A percentile compares a stretch with the other conserved stretches of the same genome.
phyloP scores from a whole-genome alignment of 257 asterid species.

The Verbascum thapsus region DNA sequence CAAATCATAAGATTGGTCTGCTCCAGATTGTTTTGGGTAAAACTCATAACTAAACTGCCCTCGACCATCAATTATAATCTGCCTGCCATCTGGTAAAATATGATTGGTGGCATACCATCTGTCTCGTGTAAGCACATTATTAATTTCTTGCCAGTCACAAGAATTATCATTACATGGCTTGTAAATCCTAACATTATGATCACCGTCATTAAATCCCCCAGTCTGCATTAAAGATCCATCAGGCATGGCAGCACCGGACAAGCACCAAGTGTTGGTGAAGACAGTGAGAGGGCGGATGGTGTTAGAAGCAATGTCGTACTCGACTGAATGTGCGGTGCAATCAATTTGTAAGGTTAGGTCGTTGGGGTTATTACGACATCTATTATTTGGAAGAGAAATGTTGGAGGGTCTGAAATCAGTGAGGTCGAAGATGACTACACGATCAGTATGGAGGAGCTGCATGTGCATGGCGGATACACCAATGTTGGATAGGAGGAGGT shows the following conservation, averaged over 20 bases:
- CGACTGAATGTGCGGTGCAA: slow-evolving; percentile 63
- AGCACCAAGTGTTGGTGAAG: slow-evolving; percentile 54
- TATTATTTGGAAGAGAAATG: slow-evolving; percentile 40
- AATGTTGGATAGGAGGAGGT: slow-evolving; percentile 33
- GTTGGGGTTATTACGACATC: slow-evolving; percentile 38
- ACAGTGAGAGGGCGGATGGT: slow-evolving; percentile 48
- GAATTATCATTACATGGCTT: slow-evolving; percentile 25
- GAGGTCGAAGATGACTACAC: slow-evolving; percentile 51
- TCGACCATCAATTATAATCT: slow-evolving; percentile 21
- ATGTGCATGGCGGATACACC: slow-evolving; percentile 67
- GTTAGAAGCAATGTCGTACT: slow-evolving; percentile 43
- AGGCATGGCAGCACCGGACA: slow-evolving; percentile 44
- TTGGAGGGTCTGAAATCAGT: slow-evolving; percentile 55
- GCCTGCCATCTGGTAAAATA: slow-evolving; percentile 17
- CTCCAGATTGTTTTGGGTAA: slow-evolving; percentile 21
- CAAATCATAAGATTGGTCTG: background rate
- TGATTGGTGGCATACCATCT: slow-evolving; percentile 32
- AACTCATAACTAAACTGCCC: slow-evolving; percentile 23
- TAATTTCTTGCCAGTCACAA: slow-evolving; percentile 40
- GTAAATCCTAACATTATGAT: slow-evolving; percentile 16
- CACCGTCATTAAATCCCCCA: slow-evolving; percentile 43
- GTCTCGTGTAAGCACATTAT: background rate
- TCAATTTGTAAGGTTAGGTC: slow-evolving; percentile 33
- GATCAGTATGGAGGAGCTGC: slow-evolving; percentile 56
- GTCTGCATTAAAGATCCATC: slow-evolving; percentile 50